A percentile compares a stretch with the other conserved stretches of the same genome.
Conservation (phyloP, 768 basidiomycete genomes). For the Podaxis sp. region DNA sequence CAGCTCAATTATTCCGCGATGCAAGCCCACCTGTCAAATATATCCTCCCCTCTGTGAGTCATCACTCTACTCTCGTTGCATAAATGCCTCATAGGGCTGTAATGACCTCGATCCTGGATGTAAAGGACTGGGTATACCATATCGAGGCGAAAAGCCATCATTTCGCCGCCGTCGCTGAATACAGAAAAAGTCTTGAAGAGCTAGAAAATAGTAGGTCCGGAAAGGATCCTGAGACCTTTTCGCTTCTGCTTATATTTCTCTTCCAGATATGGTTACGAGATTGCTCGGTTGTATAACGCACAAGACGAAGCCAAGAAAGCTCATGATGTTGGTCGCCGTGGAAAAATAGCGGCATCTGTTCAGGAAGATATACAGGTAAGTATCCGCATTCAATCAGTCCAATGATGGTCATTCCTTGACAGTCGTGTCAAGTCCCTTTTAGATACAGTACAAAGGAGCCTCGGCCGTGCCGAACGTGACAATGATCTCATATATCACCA, state of each 20-base stretch:
- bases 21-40: slow-evolving; percentile 43
- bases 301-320: slow-evolving; percentile 67
- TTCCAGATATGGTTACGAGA: slow-evolving; percentile 81
- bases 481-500: slow-evolving; percentile 96
- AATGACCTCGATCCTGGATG: slow-evolving; percentile 1
- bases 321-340: slow-evolving; percentile 62
- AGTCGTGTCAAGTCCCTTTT: slow-evolving; percentile 61
- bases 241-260: slow-evolving; percentile 7
- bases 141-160: slow-evolving; percentile 81
- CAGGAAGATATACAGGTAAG: slow-evolving; percentile 86
- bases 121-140: slow-evolving; percentile 77
- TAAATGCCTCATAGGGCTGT: background rate
- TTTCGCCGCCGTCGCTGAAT: slow-evolving; percentile 88
- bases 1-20: slow-evolving; percentile 34
- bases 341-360: slow-evolving; percentile 60
- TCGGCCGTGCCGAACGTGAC: slow-evolving; percentile 78
- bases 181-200: slow-evolving; percentile 86
- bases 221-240: background rate
- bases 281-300: slow-evolving; percentile 75
- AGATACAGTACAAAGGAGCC: slow-evolving; percentile 63
- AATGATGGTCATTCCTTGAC: slow-evolving; percentile 7
- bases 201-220: slow-evolving; percentile 69
- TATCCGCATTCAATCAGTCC: slow-evolving; percentile 26
- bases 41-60: slow-evolving; percentile 53
- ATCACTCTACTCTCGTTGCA: background rate